Percentiles rank a stretch among this genome's conserved stretches.
These are phyloP conservation scores for Teunomyces atbi DNA, from an alignment of 805 yeast species.

Conservation along the genomic window DNA sequence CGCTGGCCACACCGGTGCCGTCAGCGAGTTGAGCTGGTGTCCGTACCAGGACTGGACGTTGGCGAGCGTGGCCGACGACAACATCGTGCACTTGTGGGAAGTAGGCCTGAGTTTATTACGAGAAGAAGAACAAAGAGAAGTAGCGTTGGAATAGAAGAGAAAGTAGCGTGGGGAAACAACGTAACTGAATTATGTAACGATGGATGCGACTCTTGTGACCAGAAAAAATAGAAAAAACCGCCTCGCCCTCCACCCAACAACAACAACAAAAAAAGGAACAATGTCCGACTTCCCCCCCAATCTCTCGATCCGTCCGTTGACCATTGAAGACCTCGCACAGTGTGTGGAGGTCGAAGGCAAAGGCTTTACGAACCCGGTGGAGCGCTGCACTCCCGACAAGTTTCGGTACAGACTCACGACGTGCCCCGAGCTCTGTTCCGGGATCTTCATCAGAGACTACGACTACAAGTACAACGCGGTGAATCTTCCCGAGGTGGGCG, in stretches of 20 bases:
- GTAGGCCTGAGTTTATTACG: slow-evolving; percentile 34
- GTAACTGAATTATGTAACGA: too few species aligned
- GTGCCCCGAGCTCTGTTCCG: slow-evolving; percentile 91
- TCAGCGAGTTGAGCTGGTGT: slow-evolving; percentile 71
- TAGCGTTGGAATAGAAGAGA: slow-evolving; percentile 24
- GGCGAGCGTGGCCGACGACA: slow-evolving; percentile 63
- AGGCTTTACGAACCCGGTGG: slow-evolving; percentile 64
- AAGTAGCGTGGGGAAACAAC: too few species aligned
- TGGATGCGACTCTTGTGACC: neutral
- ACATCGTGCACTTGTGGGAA: slow-evolving; percentile 60
- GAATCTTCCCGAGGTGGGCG: slow-evolving; percentile 42
- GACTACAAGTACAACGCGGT: slow-evolving; percentile 42
- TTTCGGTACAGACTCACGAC: slow-evolving; percentile 64
- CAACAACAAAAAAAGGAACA: too few species aligned
- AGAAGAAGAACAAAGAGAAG: slow-evolving; percentile 10
- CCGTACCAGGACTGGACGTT: slow-evolving; percentile 74
- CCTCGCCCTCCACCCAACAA: neutral
- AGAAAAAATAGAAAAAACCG: neutral
- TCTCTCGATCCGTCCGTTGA: slow-evolving; percentile 63
- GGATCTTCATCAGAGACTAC: slow-evolving; percentile 77
- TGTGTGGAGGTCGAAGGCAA: slow-evolving; percentile 58
- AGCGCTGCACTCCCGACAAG: slow-evolving; percentile 66
- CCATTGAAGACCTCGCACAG: slow-evolving; percentile 67
- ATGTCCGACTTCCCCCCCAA: slow-evolving; percentile 49
- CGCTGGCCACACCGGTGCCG: slow-evolving; percentile 83